Evolutionary conservation across 208 protist species (phyloP).

Genomic region (Wallacemonas sp.): DNA sequence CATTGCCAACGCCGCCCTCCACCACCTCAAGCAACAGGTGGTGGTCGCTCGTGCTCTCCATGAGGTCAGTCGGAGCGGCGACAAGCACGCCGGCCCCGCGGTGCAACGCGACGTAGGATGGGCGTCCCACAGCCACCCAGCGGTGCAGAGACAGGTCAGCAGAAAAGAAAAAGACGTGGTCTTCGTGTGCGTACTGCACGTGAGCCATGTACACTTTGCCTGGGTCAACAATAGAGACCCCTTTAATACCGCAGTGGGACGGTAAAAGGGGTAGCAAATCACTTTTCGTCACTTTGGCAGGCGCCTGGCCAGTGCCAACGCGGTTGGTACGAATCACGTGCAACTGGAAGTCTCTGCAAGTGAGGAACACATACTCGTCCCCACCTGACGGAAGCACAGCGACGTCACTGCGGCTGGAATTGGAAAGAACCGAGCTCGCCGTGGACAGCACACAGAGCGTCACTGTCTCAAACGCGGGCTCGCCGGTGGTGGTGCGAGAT

Average conservation of each 20-base stretch:
- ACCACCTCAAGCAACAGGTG: slow-evolving; percentile 54
- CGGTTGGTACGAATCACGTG: slow-evolving; percentile 22
- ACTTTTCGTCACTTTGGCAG: slow-evolving; percentile 8
- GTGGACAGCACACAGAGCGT: slow-evolving; percentile 12
- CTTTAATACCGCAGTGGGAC: slow-evolving; percentile 17
- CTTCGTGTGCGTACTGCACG: slow-evolving; percentile 16
- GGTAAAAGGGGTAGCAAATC: slow-evolving; percentile 24
- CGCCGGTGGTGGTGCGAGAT: not conserved
- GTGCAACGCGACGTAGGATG: slow-evolving; percentile 34
- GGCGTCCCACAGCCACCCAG: slow-evolving; percentile 44
- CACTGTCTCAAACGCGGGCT: slow-evolving; percentile 8
- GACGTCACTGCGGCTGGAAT: slow-evolving; percentile 38
- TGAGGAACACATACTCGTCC: slow-evolving; percentile 51
- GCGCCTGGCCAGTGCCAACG: not conserved
- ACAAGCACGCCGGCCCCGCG: slow-evolving; percentile 36
- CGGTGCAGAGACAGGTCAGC: slow-evolving; percentile 43
- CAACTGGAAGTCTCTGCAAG: slow-evolving; percentile 24
- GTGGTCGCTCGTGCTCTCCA: slow-evolving; percentile 17
- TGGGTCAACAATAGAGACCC: slow-evolving; percentile 26
- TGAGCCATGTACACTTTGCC: slow-evolving; percentile 34
- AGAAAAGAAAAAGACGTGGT: slow-evolving; percentile 53
- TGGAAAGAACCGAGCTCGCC: slow-evolving; percentile 17
- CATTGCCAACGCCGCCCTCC: slow-evolving; percentile 54
- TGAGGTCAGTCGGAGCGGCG: slow-evolving; percentile 18
- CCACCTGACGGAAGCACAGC: not conserved